Evolutionary conservation across 2,329 filamentous ascomycete species (phyloP).

Genomic region (Aspergillus thermomutatus): DNA sequence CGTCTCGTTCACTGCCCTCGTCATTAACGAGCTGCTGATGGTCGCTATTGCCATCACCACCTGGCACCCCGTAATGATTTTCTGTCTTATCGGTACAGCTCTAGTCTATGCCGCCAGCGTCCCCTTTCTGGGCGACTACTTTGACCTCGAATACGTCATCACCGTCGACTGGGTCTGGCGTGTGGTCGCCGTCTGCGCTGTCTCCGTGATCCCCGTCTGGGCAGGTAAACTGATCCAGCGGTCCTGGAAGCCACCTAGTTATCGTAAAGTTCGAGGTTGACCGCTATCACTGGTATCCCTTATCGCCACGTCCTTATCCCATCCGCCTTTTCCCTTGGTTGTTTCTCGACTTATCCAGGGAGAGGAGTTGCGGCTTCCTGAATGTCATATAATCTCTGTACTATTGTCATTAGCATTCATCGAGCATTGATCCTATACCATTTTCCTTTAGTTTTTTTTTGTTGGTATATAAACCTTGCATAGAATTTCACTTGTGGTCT

Average conservation of each 20-base stretch:
- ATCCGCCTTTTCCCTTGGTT: neutral
- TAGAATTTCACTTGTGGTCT: neutral
- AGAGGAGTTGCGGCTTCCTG: neutral
- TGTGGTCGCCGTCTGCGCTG: constrained; percentile 71
- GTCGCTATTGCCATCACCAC: constrained; percentile 95
- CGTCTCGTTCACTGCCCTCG: constrained; percentile 85
- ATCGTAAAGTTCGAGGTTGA: constrained; percentile 72
- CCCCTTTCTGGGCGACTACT: constrained; percentile 86
- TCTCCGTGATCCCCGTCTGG: constrained; percentile 83
- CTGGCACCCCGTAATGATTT: constrained; percentile 92
- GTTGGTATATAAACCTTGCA: neutral
- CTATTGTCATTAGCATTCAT: neutral
- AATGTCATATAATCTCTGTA: neutral
- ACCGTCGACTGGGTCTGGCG: constrained; percentile 86
- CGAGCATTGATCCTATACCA: neutral
- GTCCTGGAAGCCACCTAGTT: constrained; percentile 86
- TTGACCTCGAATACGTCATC: constrained; percentile 75
- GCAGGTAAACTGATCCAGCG: constrained; percentile 79
- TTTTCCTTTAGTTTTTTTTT: neutral
- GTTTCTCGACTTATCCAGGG: neutral
- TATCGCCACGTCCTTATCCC: neutral
- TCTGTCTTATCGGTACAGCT: constrained; percentile 77
- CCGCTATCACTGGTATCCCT: neutral
- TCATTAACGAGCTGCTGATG: constrained; percentile 95
- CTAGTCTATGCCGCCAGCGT: constrained; percentile 76